Base-by-base conservation (phyloP, 306 rosid species). In the Ochetophila trinervis region DNA sequence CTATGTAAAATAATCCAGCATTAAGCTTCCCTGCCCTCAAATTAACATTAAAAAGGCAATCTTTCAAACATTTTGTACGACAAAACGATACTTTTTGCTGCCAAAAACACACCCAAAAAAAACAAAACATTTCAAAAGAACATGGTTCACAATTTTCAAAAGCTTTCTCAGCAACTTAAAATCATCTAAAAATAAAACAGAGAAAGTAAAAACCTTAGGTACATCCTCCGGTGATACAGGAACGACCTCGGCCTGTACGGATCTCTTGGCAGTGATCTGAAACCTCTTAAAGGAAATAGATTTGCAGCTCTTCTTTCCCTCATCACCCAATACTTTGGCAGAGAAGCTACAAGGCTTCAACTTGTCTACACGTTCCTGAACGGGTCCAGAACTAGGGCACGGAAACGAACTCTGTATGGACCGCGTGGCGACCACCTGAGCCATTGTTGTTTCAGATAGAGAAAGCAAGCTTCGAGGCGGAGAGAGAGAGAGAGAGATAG, bases 221-320 rank as follows among this genome's bases (percentile, higher is more conserved):
- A 71, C 72, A 71, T 86, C 97, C 60, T 81, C 87, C n/a, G 96
- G 90, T 15, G 97, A 79, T 0, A 93, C 90, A 17, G 99, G 94
- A 35, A 86, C 71, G 44, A 87, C 84, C 71, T 86, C 86, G 20
- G 80, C 22, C 53, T 89, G 89, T 23, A 83, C 75, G 53, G 94
- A 69, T 64, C 78, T 76, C 76, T 80, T 74, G 0, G 96, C 86
- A 23, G 76, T 63, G 74, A 87, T 68, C 62, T 56, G 70, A 66
- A 47, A 79, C 53, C 65, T 78, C 70, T 57, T 5, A 20, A 17
- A 14, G 57, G 18, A 47, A 22, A 21, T 57, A 52, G 69, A 44
- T 18, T 40, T 77, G 70, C 53, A 11, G 57, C 20, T 16, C 18
- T 52, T 69, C 71, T 69, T 83, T 53, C 65, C 52, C 21, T 65